Evolutionary conservation across 305 asterid genomes (phyloP).

Genomic region (Ruellia speciosa): DNA sequence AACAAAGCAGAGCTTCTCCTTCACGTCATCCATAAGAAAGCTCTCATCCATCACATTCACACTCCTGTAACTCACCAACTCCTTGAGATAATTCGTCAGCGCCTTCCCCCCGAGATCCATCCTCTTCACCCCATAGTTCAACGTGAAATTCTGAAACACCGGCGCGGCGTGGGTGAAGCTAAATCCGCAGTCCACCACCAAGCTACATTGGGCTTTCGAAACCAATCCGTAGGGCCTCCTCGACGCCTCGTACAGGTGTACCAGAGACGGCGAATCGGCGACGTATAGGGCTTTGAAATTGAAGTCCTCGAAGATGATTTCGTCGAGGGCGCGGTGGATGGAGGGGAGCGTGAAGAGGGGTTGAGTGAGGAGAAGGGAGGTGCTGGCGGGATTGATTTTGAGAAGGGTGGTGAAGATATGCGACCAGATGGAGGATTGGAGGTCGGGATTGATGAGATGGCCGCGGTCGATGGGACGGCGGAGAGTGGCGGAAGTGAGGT

Average conservation of each 20-base stretch:
- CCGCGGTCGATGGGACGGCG: slow-evolving; percentile 98
- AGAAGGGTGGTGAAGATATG: slow-evolving; percentile 71
- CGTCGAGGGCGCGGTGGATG: slow-evolving; percentile 63
- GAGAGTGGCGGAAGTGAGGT: slow-evolving; percentile 92
- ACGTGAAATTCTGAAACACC: slow-evolving; percentile 74
- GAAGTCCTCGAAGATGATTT: slow-evolving; percentile 78
- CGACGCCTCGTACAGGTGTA: slow-evolving; percentile 80
- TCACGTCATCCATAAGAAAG: slow-evolving; percentile 82
- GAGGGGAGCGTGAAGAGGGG: slow-evolving; percentile 88
- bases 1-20: slow-evolving; percentile 87
- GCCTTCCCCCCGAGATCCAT: slow-evolving; percentile 93
- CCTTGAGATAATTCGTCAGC: slow-evolving; percentile 78
- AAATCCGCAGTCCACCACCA: slow-evolving; percentile 89
- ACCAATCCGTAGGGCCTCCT: slow-evolving; percentile 63
- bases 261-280: slow-evolving; percentile 72
- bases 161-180: slow-evolving; percentile 88
- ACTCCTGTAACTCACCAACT: slow-evolving; percentile 82
- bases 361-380: slow-evolving; percentile 76
- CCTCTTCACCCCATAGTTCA: slow-evolving; percentile 79
- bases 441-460: slow-evolving; percentile 78
- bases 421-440: slow-evolving; percentile 75
- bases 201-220: slow-evolving; percentile 74
- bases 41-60: slow-evolving; percentile 96
- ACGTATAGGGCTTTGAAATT: slow-evolving; percentile 61
- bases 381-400: slow-evolving; percentile 48